phyloP scores from a whole-genome alignment of 768 basidiomycete genomes.

The Leccinum rimulosum region DNA sequence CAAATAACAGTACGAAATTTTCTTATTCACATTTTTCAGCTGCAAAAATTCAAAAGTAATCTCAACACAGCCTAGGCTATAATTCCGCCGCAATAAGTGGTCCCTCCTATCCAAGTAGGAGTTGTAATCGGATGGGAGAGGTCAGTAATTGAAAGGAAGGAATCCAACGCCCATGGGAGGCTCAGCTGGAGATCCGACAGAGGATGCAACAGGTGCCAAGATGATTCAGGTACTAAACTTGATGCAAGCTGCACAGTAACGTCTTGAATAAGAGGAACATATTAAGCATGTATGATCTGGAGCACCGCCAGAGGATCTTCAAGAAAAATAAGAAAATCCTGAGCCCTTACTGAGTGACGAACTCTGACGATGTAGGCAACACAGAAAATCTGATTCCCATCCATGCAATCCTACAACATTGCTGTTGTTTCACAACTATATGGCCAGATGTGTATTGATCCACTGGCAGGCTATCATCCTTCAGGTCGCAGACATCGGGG shows the following conservation, averaged over 20 bases:
- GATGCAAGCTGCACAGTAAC: neutral
- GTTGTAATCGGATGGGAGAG: neutral
- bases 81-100: neutral
- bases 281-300: neutral
- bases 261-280: no score
- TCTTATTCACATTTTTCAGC: no score
- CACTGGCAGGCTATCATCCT: no score
- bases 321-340: neutral
- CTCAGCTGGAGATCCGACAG: neutral
- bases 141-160: neutral
- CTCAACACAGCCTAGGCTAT: neutral
- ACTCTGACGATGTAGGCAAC: no score
- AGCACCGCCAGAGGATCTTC: neutral
- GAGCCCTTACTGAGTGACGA: neutral
- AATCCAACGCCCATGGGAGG: neutral
- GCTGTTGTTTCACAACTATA: no score
- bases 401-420: no score
- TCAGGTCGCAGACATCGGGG: no score
- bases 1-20: no score
- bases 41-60: no score
- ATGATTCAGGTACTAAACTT: neutral
- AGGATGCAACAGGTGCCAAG: neutral
- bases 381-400: no score
- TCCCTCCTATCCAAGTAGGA: conserved; percentile 3
- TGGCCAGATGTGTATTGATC: no score